Evolutionary conservation across 495 filamentous ascomycete genomes (phyloP).

Genomic region (Xylaria curta): DNA sequence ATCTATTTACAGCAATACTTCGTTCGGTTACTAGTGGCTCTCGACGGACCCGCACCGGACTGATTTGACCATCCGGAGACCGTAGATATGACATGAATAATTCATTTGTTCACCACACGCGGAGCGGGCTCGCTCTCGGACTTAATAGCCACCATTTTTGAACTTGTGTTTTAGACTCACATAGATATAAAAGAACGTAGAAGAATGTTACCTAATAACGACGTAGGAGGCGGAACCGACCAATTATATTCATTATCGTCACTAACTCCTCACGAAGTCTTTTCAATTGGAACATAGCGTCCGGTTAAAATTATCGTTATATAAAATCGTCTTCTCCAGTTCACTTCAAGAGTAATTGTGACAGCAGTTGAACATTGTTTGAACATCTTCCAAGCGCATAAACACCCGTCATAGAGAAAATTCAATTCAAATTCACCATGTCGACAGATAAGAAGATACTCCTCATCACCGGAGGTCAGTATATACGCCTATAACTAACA

Average conservation of each 20-base stretch:
- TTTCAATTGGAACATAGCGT: too few species aligned
- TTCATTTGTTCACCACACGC: background rate
- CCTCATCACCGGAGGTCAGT: slow-evolving; percentile 40
- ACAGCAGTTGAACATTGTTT: background rate
- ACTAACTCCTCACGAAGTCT: background rate
- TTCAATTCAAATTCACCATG: slow-evolving; percentile 28
- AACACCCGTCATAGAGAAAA: background rate
- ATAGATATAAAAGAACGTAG: background rate
- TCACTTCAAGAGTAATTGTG: background rate
- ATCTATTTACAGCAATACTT: background rate
- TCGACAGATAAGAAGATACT: slow-evolving; percentile 39
- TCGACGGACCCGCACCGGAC: background rate
- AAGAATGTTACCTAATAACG: slow-evolving; percentile 1
- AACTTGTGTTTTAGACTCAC: background rate
- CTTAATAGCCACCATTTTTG: background rate
- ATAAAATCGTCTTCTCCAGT: background rate
- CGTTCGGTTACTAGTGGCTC: background rate
- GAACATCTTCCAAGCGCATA: too few species aligned
- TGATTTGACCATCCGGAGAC: background rate
- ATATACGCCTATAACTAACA: background rate
- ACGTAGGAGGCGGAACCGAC: background rate
- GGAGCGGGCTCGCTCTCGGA: slow-evolving; percentile 11
- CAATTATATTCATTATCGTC: background rate
- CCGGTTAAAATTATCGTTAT: background rate
- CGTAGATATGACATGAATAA: background rate